A percentile compares a stretch with the other conserved stretches of the same genome.
Evolutionary conservation across 306 rosid species (phyloP).

Genomic region (Acacia melanoxylon): DNA sequence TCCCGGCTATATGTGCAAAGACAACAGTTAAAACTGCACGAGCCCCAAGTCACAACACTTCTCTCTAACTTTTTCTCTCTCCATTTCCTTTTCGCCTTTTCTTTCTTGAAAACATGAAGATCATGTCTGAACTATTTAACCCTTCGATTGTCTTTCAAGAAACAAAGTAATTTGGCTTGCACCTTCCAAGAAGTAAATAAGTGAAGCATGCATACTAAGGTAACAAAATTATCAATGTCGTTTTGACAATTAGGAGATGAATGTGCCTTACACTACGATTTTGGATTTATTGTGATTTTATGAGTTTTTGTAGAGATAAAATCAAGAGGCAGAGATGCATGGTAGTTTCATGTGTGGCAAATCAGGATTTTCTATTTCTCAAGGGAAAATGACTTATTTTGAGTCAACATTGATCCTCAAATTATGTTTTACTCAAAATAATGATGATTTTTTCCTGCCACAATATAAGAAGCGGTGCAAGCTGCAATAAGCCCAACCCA

Average conservation of each 20-base stretch:
- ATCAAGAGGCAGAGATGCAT: slow-evolving; percentile 31
- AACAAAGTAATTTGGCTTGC: not conserved
- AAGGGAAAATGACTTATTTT: not conserved
- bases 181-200: not conserved
- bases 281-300: not conserved
- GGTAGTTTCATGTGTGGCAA: slow-evolving; percentile 32
- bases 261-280: slow-evolving; percentile 3
- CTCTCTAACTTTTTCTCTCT: too few relatives aligned
- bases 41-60: too few relatives aligned
- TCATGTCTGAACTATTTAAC: not conserved
- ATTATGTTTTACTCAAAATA: not conserved
- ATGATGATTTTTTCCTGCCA: not conserved
- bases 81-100: too few relatives aligned
- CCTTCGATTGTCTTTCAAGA: not conserved
- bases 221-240: not conserved
- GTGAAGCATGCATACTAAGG: not conserved
- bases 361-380: not conserved
- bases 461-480: not conserved
- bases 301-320: slow-evolving; percentile 25
- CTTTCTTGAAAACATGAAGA: too few relatives aligned
- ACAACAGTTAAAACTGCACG: too few relatives aligned
- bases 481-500: slow-evolving; percentile 28
- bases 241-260: not conserved
- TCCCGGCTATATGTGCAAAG: too few relatives aligned
- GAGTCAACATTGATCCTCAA: not conserved